Evolutionary conservation across 495 filamentous ascomycete species (phyloP).

Genomic region (Aspergillus egyptiacus): DNA sequence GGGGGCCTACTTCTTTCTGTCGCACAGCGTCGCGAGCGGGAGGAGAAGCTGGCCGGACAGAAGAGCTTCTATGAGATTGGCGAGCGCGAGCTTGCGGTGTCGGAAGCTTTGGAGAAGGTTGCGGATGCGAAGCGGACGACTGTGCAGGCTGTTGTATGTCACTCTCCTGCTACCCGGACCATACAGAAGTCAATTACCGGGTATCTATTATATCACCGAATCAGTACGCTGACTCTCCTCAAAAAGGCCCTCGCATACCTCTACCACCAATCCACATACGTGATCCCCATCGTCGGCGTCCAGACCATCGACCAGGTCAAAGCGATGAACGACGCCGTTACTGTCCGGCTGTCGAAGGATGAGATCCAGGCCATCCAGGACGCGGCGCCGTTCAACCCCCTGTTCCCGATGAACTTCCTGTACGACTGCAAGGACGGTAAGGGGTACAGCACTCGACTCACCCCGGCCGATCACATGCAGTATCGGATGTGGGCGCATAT

Average conservation of each 20-base stretch:
- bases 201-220: too few relatives aligned
- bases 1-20: neutral
- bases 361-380: neutral
- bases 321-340: neutral
- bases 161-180: neutral
- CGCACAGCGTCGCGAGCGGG: neutral
- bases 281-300: slow-evolving; percentile 2
- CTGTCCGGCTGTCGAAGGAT: neutral
- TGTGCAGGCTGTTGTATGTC: neutral
- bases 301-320: neutral
- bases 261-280: neutral
- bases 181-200: neutral
- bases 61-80: slow-evolving; percentile 1
- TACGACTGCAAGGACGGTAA: neutral
- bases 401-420: slow-evolving; percentile 1
- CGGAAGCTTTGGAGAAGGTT: neutral
- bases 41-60: neutral
- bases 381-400: neutral
- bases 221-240: too few relatives aligned
- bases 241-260: neutral
- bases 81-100: neutral
- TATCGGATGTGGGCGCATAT: neutral
- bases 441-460: neutral
- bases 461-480: neutral
- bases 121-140: neutral